Base-by-base conservation (phyloP, 2,329 filamentous ascomycete species). In the Blumeriella jaapii region DNA sequence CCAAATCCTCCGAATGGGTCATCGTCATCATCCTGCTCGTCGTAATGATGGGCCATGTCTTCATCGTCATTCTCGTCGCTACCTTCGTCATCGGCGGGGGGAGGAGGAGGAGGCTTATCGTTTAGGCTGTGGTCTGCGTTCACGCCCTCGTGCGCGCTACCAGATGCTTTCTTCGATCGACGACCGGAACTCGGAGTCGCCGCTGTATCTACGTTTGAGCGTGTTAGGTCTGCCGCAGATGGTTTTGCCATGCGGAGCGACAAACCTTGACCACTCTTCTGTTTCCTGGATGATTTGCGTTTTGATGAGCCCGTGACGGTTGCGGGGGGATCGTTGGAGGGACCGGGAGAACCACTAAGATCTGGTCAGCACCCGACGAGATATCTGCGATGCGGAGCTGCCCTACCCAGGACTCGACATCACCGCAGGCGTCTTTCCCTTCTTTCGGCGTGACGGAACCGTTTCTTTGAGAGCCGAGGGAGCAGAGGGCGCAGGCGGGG, bases 321-420 rank as follows among this genome's bases (percentile, higher is more conserved):
- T 41, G 61, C 41, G 58, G 63, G 57, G 60, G 60, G 41, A 62
- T 61, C 74, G 55, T 76, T 75, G 43, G 73, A 67, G 48, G 76
- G 71, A 51, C 74, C 76, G 47, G 72, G 68, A 49, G 76, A 71
- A 48, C 72, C 71, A 55, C 76, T 77, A 52, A 50, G 41, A 54
- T 36, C 39, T 46, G 25, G 49, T 60, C 42, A 52, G 47, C 40
- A 47, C 37, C n/a, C 27, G 22, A 31, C 34, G 38, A 11, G 44
- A 20, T 25, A 19, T 25, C 41, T 9, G 34, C 22, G 24, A 24
- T n/a, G 30, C 33, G 11, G 26, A 36, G 13, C 2, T 24, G 37
- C 52, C 71, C 50, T 70, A 86, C 80, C 74, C 74, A 60, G 71
- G 69, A 59, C 71, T 76, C 55, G 82, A 83, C 82, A 87, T 89